Conservation (phyloP, 306 rosid species). For the Cajanus cajan region DNA sequence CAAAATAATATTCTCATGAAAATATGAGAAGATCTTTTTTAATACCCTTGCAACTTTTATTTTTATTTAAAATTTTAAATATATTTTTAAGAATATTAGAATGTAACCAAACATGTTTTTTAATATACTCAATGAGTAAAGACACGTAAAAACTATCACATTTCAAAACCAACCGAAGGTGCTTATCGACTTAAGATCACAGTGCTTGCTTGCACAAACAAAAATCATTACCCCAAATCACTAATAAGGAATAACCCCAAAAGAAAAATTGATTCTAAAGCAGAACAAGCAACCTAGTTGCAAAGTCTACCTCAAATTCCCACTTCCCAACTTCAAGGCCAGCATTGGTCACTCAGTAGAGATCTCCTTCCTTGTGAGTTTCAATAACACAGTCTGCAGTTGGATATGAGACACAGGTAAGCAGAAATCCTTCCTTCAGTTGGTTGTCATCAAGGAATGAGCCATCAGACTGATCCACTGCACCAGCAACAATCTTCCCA, state of each 20-base stretch:
- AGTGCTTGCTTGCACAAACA: constrained; percentile 26
- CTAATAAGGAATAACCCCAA: constrained; percentile 18
- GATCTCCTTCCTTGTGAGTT: constrained; percentile 79
- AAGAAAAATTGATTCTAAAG: background rate
- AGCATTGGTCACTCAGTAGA: constrained; percentile 49
- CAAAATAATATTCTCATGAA: no score
- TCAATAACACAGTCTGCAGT: constrained; percentile 68
- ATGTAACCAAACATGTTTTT: no score
- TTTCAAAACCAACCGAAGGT: constrained; percentile 6
- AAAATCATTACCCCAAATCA: constrained; percentile 24
- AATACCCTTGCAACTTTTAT: no score
- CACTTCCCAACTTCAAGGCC: background rate
- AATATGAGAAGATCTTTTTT: no score
- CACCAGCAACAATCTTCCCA: constrained; percentile 56
- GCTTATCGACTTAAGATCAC: constrained; percentile 5
- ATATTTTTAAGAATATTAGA: no score
- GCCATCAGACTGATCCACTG: constrained; percentile 78
- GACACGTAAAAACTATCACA: background rate
- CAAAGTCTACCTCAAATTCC: constrained; percentile 15
- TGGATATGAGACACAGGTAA: constrained; percentile 76
- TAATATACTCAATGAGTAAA: background rate
- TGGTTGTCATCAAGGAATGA: constrained; percentile 76
- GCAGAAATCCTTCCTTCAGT: constrained; percentile 52
- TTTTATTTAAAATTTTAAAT: no score
- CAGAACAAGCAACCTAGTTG: constrained; percentile 24